These are phyloP conservation scores for Colletotrichum sp. DNA, from an alignment of 2,329 filamentous ascomycete species.

Conservation along the genomic window DNA sequence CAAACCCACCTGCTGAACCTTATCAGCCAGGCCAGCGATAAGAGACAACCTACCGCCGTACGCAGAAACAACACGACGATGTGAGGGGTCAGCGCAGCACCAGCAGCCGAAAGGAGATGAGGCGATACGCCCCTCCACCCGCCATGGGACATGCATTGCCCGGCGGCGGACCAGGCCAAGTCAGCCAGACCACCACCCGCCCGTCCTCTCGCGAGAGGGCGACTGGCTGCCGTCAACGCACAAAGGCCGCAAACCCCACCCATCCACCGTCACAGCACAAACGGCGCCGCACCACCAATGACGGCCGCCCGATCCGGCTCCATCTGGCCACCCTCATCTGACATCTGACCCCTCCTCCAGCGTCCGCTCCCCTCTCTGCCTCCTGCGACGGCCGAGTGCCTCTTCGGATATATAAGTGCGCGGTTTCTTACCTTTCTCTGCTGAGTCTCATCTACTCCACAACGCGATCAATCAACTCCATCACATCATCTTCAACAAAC, in stretches of 20 bases:
- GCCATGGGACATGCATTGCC: neutral
- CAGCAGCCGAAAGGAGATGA: neutral
- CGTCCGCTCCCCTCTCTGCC: neutral
- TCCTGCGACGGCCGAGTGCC: neutral
- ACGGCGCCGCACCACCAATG: constrained; percentile 12
- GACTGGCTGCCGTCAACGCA: constrained; percentile 18
- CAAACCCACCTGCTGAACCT: constrained; percentile 3
- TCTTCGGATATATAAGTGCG: constrained; percentile 17
- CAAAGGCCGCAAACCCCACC: constrained; percentile 20
- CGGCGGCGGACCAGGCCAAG: neutral
- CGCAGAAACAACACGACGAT: neutral
- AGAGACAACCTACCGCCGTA: neutral
- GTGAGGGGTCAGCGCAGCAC: neutral
- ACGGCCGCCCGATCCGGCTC: constrained; percentile 12
- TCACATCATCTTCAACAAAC: constrained; percentile 6
- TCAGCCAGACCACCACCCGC: neutral
- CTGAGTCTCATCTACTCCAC: neutral
- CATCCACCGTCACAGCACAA: neutral
- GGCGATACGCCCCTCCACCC: neutral
- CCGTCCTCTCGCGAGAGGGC: neutral
- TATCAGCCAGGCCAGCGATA: neutral
- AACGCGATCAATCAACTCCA: constrained; percentile 3
- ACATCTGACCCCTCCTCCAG: constrained; percentile 17
- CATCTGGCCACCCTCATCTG: constrained; percentile 22
- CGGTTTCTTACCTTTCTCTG: neutral